Conservation (phyloP, 805 yeast species). For the Monosporozyma solicola region DNA sequence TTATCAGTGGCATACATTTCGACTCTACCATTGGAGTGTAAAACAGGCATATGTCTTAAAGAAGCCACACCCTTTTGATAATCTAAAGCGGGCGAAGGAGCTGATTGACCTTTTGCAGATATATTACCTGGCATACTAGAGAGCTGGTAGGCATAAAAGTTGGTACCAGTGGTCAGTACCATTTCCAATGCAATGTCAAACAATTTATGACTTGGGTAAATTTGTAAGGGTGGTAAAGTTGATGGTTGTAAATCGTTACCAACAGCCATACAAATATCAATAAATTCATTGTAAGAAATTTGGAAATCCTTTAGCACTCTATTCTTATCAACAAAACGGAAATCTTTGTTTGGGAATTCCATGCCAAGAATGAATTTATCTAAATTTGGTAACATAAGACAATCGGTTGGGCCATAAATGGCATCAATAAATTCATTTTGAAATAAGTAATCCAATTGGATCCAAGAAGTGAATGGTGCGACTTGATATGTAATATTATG, state of each 20-base stretch:
- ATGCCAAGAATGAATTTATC: constrained; percentile 67
- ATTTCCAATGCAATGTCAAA: constrained; percentile 33
- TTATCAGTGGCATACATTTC: constrained; percentile 42
- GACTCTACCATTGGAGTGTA: constrained; percentile 60
- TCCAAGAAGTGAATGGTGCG: constrained; percentile 75
- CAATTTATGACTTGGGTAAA: constrained; percentile 24
- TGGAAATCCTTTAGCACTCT: constrained; percentile 52
- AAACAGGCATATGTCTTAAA: constrained; percentile 62
- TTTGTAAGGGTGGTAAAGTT: constrained; percentile 43
- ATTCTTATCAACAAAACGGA: constrained; percentile 54
- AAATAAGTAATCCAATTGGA: constrained; percentile 67
- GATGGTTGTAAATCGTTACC: constrained; percentile 71
- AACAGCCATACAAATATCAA: constrained; percentile 66
- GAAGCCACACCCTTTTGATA: constrained; percentile 65
- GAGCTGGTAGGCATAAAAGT: constrained; percentile 39
- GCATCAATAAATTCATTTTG: constrained; percentile 53
- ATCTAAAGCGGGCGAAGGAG: constrained; percentile 33
- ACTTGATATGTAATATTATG: constrained; percentile 56
- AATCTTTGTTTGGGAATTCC: constrained; percentile 56
- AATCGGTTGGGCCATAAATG: constrained; percentile 78
- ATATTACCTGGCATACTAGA: constrained; percentile 21
- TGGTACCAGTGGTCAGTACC: constrained; percentile 35
- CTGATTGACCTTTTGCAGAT: background rate
- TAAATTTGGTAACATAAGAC: constrained; percentile 48
- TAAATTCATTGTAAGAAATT: constrained; percentile 55